Base-by-base conservation (phyloP, 78 protist genomes). In the Pelomyxa schiedti region DNA sequence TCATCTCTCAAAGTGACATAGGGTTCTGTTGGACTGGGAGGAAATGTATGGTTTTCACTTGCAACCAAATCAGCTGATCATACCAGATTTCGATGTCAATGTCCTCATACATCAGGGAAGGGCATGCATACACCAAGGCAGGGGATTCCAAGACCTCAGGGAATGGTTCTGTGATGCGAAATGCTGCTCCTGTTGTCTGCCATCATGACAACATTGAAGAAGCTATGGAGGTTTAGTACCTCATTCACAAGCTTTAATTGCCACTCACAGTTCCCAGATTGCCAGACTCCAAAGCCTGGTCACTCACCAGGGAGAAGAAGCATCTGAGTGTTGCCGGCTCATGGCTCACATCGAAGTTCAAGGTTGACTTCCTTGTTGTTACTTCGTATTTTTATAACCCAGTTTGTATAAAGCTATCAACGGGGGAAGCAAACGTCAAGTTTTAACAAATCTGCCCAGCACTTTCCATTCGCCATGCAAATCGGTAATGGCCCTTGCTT, bases 161-260 rank as follows among this genome's bases (percentile, higher is more conserved):
- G 37, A 77, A 77, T 74, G 81, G 81, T 8, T 77, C 81, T 4
- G 81, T 77, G 8, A 77, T 77, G 81, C 53, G 81, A 35, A 67
- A 72, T 42, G 75, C 75, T 7, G 81, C 81, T 26, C 6, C 72
- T 4, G 79, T 77, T 4, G 2, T 4, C 2, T 77, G 7, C 77
- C 72, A 22, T 65, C 29, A 63, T 37, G 22, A 73, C 37, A 24
- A 77, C 66, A 4, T 2, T 22, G 77, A 3, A 8, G 76, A 39
- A 64, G 58, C 58, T 67, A 29, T 24, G 58, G n/a, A n/a, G n/a
- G n/a, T n/a, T n/a, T n/a, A n/a, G n/a, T n/a, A n/a, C n/a, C 63
- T 52, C 63, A 52, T 52, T 52, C 24, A n/a, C 63, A n/a, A 52
- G 24, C 63, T 52, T 52, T n/a, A 24, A 52, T n/a, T 24, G 24